A percentile compares a stretch with the other conserved stretches of the same genome.
These are phyloP conservation scores for Chaetoscypha palmicola DNA, from an alignment of 2,329 filamentous ascomycete genomes.

Conservation along the genomic window DNA sequence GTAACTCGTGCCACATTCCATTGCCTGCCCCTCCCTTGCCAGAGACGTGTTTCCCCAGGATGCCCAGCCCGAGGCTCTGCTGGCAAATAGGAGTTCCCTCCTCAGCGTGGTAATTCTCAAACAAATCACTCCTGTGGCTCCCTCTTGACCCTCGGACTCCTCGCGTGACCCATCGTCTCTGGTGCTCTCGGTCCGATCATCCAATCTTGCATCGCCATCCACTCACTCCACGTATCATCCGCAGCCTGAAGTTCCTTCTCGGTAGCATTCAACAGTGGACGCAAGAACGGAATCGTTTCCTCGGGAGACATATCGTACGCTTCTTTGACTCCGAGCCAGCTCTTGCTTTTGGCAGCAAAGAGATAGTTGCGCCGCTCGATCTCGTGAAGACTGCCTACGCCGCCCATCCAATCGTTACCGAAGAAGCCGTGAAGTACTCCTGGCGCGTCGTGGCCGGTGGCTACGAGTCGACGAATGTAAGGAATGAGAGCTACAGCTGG, in stretches of 20 bases:
- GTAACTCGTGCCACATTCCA: slow-evolving; percentile 11
- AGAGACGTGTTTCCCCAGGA: no score
- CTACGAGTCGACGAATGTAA: slow-evolving; percentile 83
- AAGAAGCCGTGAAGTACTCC: slow-evolving; percentile 92
- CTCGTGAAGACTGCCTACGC: slow-evolving; percentile 77
- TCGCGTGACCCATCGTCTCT: slow-evolving; percentile 6
- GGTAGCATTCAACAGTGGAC: slow-evolving; percentile 68
- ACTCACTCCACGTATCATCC: slow-evolving; percentile 85
- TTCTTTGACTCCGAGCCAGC: slow-evolving; percentile 81
- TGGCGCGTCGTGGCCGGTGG: slow-evolving; percentile 83
- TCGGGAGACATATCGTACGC: slow-evolving; percentile 82
- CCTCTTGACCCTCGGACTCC: slow-evolving; percentile 15
- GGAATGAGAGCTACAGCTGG: slow-evolving; percentile 64
- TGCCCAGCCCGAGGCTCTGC: no score
- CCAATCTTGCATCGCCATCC: slow-evolving; percentile 97
- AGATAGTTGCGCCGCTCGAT: slow-evolving; percentile 89
- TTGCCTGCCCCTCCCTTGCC: no score
- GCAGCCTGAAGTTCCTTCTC: slow-evolving; percentile 76
- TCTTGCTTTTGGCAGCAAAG: slow-evolving; percentile 88
- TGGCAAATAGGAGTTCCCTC: no score
- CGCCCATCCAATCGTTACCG: slow-evolving; percentile 81
- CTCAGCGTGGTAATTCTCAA: no score
- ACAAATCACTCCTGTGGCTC: slow-evolving; percentile 13
- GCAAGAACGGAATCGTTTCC: slow-evolving; percentile 81
- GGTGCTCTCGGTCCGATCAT: slow-evolving; percentile 67